Evolutionary conservation across 805 yeast species (phyloP).

Genomic region (Sungouiozyma ichnusensis): DNA sequence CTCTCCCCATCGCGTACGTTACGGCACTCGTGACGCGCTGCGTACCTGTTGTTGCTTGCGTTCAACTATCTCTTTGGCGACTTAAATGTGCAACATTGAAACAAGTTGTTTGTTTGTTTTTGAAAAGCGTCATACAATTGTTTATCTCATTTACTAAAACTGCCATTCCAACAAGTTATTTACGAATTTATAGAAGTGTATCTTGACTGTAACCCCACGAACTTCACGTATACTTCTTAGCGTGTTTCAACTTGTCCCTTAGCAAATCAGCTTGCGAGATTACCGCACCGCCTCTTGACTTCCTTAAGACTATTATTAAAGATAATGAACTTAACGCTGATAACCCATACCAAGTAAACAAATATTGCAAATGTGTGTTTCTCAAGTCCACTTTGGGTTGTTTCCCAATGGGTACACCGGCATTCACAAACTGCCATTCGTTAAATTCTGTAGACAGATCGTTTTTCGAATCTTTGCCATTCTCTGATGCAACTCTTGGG

Average conservation of each 20-base stretch:
- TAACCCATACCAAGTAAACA: slow-evolving; percentile 92
- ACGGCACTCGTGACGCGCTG: no score
- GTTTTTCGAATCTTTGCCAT: not conserved
- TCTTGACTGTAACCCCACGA: not conserved
- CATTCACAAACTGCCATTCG: slow-evolving; percentile 50
- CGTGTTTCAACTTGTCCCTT: slow-evolving; percentile 41
- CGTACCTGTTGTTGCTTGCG: no score
- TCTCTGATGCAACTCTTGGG: slow-evolving; percentile 10
- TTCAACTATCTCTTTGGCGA: no score
- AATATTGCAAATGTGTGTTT: slow-evolving; percentile 84
- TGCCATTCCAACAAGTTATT: not conserved
- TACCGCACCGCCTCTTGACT: slow-evolving; percentile 25
- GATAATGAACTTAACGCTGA: slow-evolving; percentile 62
- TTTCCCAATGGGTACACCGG: slow-evolving; percentile 88
- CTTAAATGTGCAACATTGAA: no score
- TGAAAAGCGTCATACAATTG: not conserved
- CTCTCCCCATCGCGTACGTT: not conserved
- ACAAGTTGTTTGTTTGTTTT: not conserved
- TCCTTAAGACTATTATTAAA: slow-evolving; percentile 43
- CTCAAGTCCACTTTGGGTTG: slow-evolving; percentile 69
- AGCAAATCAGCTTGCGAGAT: slow-evolving; percentile 22
- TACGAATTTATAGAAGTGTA: not conserved
- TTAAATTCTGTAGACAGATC: slow-evolving; percentile 32
- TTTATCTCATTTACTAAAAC: no score
- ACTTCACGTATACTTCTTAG: slow-evolving; percentile 25